Evolutionary conservation across 2,329 filamentous ascomycete genomes (phyloP).

Genomic region (Monilinia fructicola): DNA sequence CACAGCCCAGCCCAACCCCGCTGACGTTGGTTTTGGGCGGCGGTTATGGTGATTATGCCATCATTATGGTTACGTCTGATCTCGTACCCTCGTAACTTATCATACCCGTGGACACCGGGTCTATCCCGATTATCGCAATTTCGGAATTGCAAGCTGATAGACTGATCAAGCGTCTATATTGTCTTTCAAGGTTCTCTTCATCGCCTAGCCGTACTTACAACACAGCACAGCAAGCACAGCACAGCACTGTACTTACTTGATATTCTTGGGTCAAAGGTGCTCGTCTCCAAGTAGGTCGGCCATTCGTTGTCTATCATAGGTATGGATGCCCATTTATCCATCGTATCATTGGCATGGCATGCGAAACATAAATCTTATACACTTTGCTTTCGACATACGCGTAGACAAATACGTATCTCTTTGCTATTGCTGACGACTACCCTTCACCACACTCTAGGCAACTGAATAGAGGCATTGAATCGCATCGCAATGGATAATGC

Average conservation of each 20-base stretch:
- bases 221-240: background rate
- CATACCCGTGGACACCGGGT: background rate
- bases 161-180: background rate
- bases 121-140: background rate
- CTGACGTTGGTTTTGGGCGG: conserved; percentile 6
- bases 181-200: background rate
- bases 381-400: background rate
- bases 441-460: conserved; percentile 16
- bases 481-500: conserved; percentile 27
- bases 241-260: conserved; percentile 1
- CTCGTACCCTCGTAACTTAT: background rate
- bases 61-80: background rate
- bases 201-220: background rate
- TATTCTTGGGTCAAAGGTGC: background rate
- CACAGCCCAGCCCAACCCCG: conserved; percentile 13
- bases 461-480: conserved; percentile 6
- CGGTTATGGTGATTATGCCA: no score
- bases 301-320: background rate
- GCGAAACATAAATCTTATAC: background rate
- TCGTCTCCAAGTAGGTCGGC: background rate
- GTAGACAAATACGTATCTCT: conserved; percentile 10
- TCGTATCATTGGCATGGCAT: background rate
- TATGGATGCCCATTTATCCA: no score
- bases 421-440: conserved; percentile 28
- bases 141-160: conserved; percentile 1